Evolutionary conservation across 179 eudicot species (phyloP).

Genomic region (Beta lomatogona): DNA sequence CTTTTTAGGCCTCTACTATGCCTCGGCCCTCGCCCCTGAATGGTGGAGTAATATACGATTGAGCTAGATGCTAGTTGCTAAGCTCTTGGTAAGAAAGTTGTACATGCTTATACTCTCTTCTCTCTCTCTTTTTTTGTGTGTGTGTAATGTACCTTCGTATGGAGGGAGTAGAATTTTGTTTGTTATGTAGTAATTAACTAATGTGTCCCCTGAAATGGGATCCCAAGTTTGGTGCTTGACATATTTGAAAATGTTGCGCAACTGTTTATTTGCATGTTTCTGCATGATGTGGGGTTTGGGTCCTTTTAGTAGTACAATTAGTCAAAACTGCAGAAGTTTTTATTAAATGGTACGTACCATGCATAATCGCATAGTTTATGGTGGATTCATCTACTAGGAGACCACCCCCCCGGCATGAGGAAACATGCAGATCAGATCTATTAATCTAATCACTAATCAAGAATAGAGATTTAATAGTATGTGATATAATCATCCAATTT

Average conservation of each 20-base stretch:
- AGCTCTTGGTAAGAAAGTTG: too few species aligned
- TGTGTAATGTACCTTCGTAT: too few species aligned
- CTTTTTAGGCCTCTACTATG: too few species aligned
- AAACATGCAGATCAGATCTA: neutral
- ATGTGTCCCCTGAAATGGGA: neutral
- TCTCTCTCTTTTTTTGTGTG: too few species aligned
- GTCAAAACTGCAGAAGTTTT: conserved; percentile 11
- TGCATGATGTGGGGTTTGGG: conserved; percentile 15
- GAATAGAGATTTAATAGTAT: too few species aligned
- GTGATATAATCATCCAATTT: too few species aligned
- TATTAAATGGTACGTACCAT: neutral
- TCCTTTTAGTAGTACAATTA: neutral
- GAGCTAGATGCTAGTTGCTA: too few species aligned
- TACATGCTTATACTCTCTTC: too few species aligned
- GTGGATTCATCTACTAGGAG: neutral
- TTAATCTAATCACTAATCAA: too few species aligned
- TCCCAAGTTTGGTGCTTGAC: conserved; percentile 9
- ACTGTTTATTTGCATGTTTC: conserved; percentile 13
- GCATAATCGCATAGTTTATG: neutral
- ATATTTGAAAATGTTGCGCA: neutral
- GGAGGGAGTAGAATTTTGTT: neutral
- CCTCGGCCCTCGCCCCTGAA: too few species aligned
- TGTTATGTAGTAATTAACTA: neutral
- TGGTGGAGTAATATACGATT: too few species aligned
- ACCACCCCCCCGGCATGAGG: neutral